phyloP scores from a whole-genome alignment of 169 alveolate genomes.

The Plasmodium vivax region DNA sequence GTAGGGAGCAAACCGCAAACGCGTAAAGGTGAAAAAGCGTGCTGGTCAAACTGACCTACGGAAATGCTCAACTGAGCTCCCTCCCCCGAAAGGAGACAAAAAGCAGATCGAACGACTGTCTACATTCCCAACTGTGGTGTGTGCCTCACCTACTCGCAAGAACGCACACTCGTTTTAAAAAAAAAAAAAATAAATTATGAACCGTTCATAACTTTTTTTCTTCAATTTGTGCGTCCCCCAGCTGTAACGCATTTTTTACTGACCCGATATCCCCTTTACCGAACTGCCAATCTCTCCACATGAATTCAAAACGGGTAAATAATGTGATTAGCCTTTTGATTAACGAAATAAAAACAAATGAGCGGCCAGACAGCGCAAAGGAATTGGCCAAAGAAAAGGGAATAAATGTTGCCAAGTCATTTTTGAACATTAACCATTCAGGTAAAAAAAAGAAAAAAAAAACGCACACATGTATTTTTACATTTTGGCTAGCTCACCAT shows the following conservation, averaged over 20 bases:
- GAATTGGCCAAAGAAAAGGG: conserved; percentile 52
- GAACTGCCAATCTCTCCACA: conserved; percentile 4
- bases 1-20: not conserved
- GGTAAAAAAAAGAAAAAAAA: conserved; percentile 24
- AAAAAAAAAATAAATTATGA: not conserved
- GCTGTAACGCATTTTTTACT: not conserved
- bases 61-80: not conserved
- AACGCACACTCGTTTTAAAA: not conserved
- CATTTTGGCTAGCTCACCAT: not conserved
- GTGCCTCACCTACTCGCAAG: not conserved
- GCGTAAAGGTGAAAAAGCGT: not conserved
- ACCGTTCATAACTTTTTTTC: not conserved
- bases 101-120: not conserved
- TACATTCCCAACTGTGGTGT: not conserved
- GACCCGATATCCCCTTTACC: not conserved
- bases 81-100: not conserved
- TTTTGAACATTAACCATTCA: conserved; percentile 57
- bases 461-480: not conserved
- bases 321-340: conserved; percentile 66
- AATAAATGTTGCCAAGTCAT: conserved; percentile 63
- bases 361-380: conserved; percentile 28
- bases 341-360: conserved; percentile 65
- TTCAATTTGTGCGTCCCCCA: not conserved
- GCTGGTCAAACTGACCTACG: not conserved
- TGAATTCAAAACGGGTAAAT: conserved; percentile 50